Conservation (phyloP, 805 yeast genomes). For the Hanseniaspora mollemarum region DNA sequence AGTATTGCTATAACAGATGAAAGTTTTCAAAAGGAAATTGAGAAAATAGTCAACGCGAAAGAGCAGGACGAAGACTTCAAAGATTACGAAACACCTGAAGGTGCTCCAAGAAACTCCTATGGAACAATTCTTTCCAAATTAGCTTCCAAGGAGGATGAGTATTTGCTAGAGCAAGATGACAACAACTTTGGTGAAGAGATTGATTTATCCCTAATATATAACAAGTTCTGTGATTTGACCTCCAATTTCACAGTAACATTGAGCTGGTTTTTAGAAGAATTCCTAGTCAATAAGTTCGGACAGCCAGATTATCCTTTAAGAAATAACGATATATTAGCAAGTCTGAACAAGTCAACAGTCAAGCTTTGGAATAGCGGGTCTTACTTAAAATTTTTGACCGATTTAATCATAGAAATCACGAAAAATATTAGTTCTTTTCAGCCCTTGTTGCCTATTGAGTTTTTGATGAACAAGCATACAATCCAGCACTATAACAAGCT, state of each 20-base stretch:
- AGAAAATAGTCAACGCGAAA: slow-evolving; percentile 15
- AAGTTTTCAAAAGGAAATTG: slow-evolving; percentile 21
- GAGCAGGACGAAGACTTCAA: slow-evolving; percentile 4
- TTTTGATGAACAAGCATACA: slow-evolving; percentile 18
- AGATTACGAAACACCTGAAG: too few relatives aligned
- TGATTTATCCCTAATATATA: slow-evolving; percentile 42
- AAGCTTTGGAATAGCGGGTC: slow-evolving; percentile 38
- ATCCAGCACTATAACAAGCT: slow-evolving; percentile 17
- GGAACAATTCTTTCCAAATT: slow-evolving; percentile 6
- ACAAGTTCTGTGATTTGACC: slow-evolving; percentile 34
- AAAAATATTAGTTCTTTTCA: not conserved
- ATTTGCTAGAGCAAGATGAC: slow-evolving; percentile 44
- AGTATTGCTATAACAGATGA: slow-evolving; percentile 18
- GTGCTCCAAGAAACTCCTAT: slow-evolving; percentile 29
- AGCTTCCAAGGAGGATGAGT: slow-evolving; percentile 23
- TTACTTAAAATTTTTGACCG: slow-evolving; percentile 35
- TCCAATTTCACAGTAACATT: slow-evolving; percentile 10
- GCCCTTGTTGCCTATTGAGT: slow-evolving; percentile 17
- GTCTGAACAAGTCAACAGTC: slow-evolving; percentile 41
- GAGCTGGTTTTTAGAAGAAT: slow-evolving; percentile 20
- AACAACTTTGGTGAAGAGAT: slow-evolving; percentile 29
- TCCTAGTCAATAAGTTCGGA: slow-evolving; percentile 24
- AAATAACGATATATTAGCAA: slow-evolving; percentile 38
- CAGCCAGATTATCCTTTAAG: slow-evolving; percentile 21
- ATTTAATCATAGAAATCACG: slow-evolving; percentile 23